Percentiles rank a stretch among this genome's conserved stretches.
These are phyloP conservation scores for Penicillium nucicola DNA, from an alignment of 495 filamentous ascomycete genomes.

Conservation along the genomic window DNA sequence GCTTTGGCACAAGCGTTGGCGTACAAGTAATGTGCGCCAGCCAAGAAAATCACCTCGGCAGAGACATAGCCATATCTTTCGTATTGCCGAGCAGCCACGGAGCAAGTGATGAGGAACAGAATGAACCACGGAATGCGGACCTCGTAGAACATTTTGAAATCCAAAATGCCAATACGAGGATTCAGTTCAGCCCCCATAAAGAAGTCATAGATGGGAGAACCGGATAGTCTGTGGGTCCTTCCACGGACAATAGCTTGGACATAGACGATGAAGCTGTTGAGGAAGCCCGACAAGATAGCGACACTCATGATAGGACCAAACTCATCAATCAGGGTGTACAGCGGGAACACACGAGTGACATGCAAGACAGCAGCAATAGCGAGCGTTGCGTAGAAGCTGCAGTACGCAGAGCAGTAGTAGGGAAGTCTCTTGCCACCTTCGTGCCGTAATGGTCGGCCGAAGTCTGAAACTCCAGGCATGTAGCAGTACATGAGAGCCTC, in stretches of 20 bases:
- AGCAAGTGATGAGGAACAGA: slow-evolving; percentile 71
- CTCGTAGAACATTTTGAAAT: slow-evolving; percentile 99
- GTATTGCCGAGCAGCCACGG: slow-evolving; percentile 77
- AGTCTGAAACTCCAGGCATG: slow-evolving; percentile 73
- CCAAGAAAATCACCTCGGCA: slow-evolving; percentile 75
- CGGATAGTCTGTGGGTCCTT: slow-evolving; percentile 83
- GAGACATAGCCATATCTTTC: slow-evolving; percentile 84
- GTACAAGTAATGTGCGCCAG: slow-evolving; percentile 90
- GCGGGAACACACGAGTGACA: slow-evolving; percentile 70
- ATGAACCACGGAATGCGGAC: slow-evolving; percentile 96
- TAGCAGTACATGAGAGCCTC: slow-evolving; percentile 72
- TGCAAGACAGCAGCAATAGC: slow-evolving; percentile 61
- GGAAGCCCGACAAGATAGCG: slow-evolving; percentile 78
- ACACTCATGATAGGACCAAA: slow-evolving; percentile 86
- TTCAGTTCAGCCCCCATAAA: slow-evolving; percentile 99
- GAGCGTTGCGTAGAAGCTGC: slow-evolving; percentile 79
- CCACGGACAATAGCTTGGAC: slow-evolving; percentile 73
- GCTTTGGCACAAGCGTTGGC: slow-evolving; percentile 93
- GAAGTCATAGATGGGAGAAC: slow-evolving; percentile 88
- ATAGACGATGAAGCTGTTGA: slow-evolving; percentile 77
- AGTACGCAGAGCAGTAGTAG: slow-evolving; percentile 86
- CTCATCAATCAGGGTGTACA: slow-evolving; percentile 84
- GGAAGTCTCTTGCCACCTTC: slow-evolving; percentile 70
- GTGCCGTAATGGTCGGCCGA: slow-evolving; percentile 79
- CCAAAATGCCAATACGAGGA: slow-evolving; percentile 81